Evolutionary conservation across 2,329 filamentous ascomycete species (phyloP), one percentile per base, ranked within the genome.

Genomic region (Dothiorella sarmentorum): DNA sequence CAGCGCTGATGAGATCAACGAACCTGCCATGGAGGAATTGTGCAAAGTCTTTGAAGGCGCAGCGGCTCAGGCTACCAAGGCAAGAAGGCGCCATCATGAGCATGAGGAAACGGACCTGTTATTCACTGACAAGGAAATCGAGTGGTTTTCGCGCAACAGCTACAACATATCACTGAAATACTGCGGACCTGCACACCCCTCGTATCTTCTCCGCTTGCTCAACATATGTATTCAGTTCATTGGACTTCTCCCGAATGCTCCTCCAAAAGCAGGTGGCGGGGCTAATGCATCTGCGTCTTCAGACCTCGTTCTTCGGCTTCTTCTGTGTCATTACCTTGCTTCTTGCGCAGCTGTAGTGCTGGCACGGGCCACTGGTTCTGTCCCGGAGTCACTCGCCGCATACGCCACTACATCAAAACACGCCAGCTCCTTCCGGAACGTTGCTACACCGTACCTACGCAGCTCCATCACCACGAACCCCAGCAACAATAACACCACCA

Each of bases 121-220:
- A 1, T 91, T 91, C 67, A 82, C 80, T 0, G 60, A 80, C 0
- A 70, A 78, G 3, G 91, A 96, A 65, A 77, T 95, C 3, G 82
- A 92, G 64, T 96, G 91, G 91, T 92, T 96, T 69, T 87, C 86
- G 35, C 86, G 86, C 62, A 93, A 89, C 62, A 82, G 88, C 1
- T 96, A 95, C 75, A 95, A 94, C 63, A 71, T 91, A 6, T 86
- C 85, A 0, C 72, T 93, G 4, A 84, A 85, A 61, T 78, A 86
- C 60, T 81, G 80, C 63, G 78, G 79, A 1, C 76, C 81, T 0
- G 86, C 87, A 78, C 69, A 81, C 22, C 77, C 85, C 1, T 68
- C 71, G 5, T 71, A 79, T 49, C 76, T 87, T 0, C 68, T 86
- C 3, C 76, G 82, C 3, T 78, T 96, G 22, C 63, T 83, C 3